Percentiles rank a stretch among this genome's conserved stretches.
phyloP scores from a whole-genome alignment of 805 yeast genomes.

The Candida ficus region DNA sequence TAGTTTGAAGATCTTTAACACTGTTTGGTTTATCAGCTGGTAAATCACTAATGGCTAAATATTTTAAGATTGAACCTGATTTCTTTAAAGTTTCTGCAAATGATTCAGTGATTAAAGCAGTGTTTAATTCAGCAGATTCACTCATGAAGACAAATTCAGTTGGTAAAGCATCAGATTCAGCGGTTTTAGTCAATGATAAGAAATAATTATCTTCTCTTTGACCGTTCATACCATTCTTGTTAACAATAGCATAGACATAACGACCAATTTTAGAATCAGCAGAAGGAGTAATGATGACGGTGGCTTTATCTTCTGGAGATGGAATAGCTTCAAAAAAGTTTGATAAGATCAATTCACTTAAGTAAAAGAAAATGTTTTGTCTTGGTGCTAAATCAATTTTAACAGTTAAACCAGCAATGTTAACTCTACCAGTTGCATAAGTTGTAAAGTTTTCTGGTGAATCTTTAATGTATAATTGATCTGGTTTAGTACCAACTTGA shows the following conservation, averaged over 20 bases:
- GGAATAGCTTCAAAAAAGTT: conserved; percentile 52
- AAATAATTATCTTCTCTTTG: conserved; percentile 74
- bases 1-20: conserved; percentile 49
- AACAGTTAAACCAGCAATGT: conserved; percentile 58
- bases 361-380: conserved; percentile 68
- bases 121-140: conserved; percentile 80
- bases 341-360: conserved; percentile 57
- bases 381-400: conserved; percentile 68
- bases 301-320: conserved; percentile 54
- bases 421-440: conserved; percentile 86
- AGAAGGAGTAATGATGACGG: conserved; percentile 53
- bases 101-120: conserved; percentile 47
- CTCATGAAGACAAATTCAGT: conserved; percentile 78
- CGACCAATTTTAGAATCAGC: conserved; percentile 34
- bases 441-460: conserved; percentile 51
- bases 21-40: conserved; percentile 65
- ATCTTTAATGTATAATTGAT: conserved; percentile 51
- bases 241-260: conserved; percentile 78
- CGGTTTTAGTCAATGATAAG: conserved; percentile 77
- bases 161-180: conserved; percentile 69
- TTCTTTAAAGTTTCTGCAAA: conserved; percentile 40
- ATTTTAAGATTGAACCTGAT: conserved; percentile 48
- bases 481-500: conserved; percentile 61
- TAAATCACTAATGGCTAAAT: conserved; percentile 79
- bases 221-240: conserved; percentile 76